Conservation (phyloP, 2,329 filamentous ascomycete species). For the Aspergillus intermedius region DNA sequence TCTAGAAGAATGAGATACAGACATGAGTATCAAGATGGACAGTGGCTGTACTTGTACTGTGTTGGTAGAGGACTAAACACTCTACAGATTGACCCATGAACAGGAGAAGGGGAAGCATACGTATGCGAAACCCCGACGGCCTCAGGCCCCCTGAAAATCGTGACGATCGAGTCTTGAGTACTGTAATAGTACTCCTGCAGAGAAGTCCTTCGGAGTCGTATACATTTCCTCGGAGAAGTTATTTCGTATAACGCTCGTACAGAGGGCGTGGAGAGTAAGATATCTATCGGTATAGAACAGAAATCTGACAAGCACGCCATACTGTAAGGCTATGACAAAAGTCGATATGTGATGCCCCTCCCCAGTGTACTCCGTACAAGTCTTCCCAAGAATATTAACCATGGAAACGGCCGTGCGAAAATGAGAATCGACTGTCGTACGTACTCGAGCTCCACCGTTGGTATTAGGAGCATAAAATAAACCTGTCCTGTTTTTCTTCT, state of each 20-base stretch:
- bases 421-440: slow-evolving; percentile 4
- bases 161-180: not conserved
- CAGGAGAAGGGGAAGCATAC: not conserved
- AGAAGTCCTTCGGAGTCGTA: not conserved
- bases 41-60: not conserved
- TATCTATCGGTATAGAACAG: too few relatives aligned
- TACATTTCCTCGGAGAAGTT: not conserved
- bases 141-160: slow-evolving; percentile 18
- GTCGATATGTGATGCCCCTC: too few relatives aligned
- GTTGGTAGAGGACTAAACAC: not conserved
- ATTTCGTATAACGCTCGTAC: too few relatives aligned
- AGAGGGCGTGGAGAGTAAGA: not conserved
- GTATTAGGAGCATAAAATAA: slow-evolving; percentile 1
- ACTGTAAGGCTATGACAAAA: too few relatives aligned
- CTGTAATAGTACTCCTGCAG: not conserved
- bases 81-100: not conserved
- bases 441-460: slow-evolving; percentile 10
- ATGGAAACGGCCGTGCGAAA: not conserved
- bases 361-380: too few relatives aligned
- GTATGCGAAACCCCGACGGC: not conserved
- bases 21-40: too few relatives aligned
- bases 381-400: too few relatives aligned
- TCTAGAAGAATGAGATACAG: not conserved
- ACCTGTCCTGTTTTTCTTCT: slow-evolving; percentile 5
- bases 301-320: too few relatives aligned